A percentile compares a stretch with the other conserved stretches of the same genome.
Conservation (phyloP, 2,329 filamentous ascomycete genomes). For the Aurifilum marmelostoma region DNA sequence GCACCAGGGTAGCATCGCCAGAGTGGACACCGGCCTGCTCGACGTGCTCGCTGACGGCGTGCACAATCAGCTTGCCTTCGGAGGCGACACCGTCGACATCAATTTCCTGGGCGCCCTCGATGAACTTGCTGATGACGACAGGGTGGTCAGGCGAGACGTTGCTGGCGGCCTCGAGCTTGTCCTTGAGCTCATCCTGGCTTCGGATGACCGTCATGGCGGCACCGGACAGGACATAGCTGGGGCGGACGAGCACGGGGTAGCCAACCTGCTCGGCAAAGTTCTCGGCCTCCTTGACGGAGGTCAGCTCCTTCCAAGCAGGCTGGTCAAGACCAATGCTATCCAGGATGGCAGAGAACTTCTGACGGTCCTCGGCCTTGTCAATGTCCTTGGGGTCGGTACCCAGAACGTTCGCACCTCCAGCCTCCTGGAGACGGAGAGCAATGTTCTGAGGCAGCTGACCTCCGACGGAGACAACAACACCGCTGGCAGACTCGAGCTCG, state of each 20-base stretch:
- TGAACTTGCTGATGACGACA: conserved; percentile 98
- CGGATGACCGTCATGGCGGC: conserved; percentile 98
- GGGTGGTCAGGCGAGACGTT: conserved; percentile 95
- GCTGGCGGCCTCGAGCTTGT: conserved; percentile 89
- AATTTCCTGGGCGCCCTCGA: conserved; percentile 94
- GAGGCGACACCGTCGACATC: conserved; percentile 93
- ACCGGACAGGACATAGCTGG: conserved; percentile 93
- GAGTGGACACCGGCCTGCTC: conserved; percentile 98
- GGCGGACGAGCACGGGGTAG: conserved; percentile 94
- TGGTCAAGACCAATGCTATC: conserved; percentile 97
- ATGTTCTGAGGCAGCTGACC: conserved; percentile 98
- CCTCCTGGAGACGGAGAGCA: conserved; percentile 89
- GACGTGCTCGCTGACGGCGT: conserved; percentile 93
- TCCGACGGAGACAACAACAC: conserved; percentile 93
- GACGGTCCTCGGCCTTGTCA: conserved; percentile 95
- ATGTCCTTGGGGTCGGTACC: conserved; percentile 94
- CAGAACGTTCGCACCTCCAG: conserved; percentile 84
- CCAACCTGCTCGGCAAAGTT: conserved; percentile 81
- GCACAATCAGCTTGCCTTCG: conserved; percentile 82
- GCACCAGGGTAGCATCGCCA: conserved; percentile 91
- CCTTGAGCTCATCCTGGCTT: conserved; percentile 84
- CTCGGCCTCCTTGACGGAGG: conserved; percentile 85
- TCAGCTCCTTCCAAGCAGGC: conserved; percentile 97
- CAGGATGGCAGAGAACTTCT: conserved; percentile 97
- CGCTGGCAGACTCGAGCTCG: conserved; percentile 81